phyloP scores from a whole-genome alignment of 208 protist species.

The Lotmaria passim region DNA sequence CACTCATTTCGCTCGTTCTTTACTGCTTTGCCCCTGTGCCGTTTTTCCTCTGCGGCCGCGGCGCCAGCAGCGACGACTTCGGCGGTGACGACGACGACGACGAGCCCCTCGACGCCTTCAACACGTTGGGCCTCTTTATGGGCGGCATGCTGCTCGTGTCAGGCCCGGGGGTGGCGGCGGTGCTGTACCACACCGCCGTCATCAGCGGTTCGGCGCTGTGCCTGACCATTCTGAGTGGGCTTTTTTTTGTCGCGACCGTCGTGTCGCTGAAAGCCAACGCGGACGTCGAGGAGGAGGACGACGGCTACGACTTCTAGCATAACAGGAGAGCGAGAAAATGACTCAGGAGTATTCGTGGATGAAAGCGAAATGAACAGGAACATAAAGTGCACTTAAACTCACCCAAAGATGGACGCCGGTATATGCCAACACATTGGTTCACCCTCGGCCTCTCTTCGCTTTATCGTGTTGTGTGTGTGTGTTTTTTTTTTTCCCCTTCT shows the following conservation, averaged over 20 bases:
- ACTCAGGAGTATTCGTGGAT: no score
- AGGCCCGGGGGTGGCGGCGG: slow-evolving; percentile 57
- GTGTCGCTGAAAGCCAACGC: slow-evolving; percentile 4
- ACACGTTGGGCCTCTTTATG: slow-evolving; percentile 63
- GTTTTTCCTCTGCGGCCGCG: slow-evolving; percentile 60
- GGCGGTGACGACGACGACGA: slow-evolving; percentile 29
- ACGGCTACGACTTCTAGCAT: slow-evolving; percentile 51
- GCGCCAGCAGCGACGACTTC: slow-evolving; percentile 20
- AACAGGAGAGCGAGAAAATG: slow-evolving; percentile 1
- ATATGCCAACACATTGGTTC: no score
- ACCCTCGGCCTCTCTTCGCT: no score
- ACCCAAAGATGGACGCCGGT: no score
- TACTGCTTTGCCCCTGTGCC: slow-evolving; percentile 61
- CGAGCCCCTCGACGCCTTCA: slow-evolving; percentile 37
- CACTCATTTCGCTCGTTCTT: slow-evolving; percentile 59
- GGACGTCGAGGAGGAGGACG: slow-evolving; percentile 19
- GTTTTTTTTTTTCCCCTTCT: no score
- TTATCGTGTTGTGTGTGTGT: no score
- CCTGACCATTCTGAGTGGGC: slow-evolving; percentile 48
- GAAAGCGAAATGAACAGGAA: neutral
- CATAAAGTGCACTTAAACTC: no score
- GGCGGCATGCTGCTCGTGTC: slow-evolving; percentile 59
- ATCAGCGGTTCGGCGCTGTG: slow-evolving; percentile 51
- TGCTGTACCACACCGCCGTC: slow-evolving; percentile 65
- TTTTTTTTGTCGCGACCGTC: slow-evolving; percentile 29